Percentiles rank a stretch among this genome's conserved stretches.
Conservation (phyloP, 495 filamentous ascomycete species). For the Jackrogersella multiformis region DNA sequence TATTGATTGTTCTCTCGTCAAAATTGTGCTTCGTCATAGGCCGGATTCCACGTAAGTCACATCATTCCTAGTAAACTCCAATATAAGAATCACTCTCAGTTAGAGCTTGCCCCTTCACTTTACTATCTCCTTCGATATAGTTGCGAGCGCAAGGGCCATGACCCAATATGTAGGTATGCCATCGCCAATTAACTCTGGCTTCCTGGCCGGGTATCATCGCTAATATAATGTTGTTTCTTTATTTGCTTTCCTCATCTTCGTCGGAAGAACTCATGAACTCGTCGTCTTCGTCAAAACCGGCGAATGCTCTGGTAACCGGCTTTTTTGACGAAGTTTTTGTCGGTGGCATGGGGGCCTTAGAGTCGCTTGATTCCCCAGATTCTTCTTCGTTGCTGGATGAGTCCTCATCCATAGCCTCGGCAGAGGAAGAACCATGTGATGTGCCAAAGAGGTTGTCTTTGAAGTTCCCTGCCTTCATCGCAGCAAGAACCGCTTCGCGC, state of each 20-base stretch:
- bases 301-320: conserved; percentile 65
- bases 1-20: not conserved
- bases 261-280: conserved; percentile 87
- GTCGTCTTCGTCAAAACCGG: conserved; percentile 91
- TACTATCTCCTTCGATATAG: not conserved
- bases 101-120: not conserved
- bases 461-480: conserved; percentile 73
- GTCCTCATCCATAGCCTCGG: conserved; percentile 50
- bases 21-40: not conserved
- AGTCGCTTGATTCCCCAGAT: conserved; percentile 47
- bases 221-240: not conserved
- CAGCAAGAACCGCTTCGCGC: conserved; percentile 80
- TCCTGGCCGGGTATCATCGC: conserved; percentile 26
- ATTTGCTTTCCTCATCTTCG: conserved; percentile 55
- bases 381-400: conserved; percentile 51
- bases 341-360: conserved; percentile 49
- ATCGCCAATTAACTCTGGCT: too few relatives aligned
- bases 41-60: not conserved
- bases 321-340: conserved; percentile 54
- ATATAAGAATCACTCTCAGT: not conserved
- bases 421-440: conserved; percentile 56
- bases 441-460: conserved; percentile 60
- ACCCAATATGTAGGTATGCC: not conserved
- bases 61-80: not conserved
- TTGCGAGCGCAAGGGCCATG: not conserved